Conservation (phyloP, 2,329 filamentous ascomycete genomes). For the Coniochaeta prunicola region DNA sequence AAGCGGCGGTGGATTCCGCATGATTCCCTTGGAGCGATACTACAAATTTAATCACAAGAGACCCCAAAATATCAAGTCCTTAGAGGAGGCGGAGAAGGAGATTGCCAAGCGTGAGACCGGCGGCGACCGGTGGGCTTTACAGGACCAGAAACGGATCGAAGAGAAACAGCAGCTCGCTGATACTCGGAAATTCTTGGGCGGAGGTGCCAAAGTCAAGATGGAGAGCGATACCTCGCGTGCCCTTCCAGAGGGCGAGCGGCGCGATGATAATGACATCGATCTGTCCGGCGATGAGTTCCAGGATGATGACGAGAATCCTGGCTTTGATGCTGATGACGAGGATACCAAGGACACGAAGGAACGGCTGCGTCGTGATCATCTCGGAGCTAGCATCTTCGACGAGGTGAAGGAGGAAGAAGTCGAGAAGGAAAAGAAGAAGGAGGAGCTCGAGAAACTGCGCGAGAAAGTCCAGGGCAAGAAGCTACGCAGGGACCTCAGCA, state of each 20-base stretch:
- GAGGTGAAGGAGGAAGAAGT: conserved; percentile 63
- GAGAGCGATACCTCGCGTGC: conserved; percentile 59
- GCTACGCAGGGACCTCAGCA: conserved; percentile 73
- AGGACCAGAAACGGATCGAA: conserved; percentile 53
- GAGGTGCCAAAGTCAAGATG: conserved; percentile 55
- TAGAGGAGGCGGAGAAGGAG: conserved; percentile 78
- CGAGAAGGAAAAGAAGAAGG: conserved; percentile 65
- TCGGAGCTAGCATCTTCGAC: conserved; percentile 80
- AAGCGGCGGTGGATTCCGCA: conserved; percentile 61
- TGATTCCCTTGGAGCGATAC: conserved; percentile 93
- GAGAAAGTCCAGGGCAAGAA: conserved; percentile 67
- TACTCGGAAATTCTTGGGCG: conserved; percentile 42
- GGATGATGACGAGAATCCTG: conserved; percentile 75
- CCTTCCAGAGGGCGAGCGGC: conserved; percentile 54
- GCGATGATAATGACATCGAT: conserved; percentile 65
- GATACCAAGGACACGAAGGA: conserved; percentile 66
- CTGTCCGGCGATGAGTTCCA: conserved; percentile 71
- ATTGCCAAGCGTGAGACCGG: conserved; percentile 69
- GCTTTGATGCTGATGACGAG: conserved; percentile 74
- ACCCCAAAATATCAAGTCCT: conserved; percentile 67
- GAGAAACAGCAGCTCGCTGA: conserved; percentile 55
- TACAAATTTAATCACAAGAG: conserved; percentile 82
- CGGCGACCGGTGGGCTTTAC: conserved; percentile 74
- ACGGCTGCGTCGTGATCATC: conserved; percentile 69
- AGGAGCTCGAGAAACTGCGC: conserved; percentile 60